Conservation (phyloP, 805 yeast species). For the Ogataea henricii region DNA sequence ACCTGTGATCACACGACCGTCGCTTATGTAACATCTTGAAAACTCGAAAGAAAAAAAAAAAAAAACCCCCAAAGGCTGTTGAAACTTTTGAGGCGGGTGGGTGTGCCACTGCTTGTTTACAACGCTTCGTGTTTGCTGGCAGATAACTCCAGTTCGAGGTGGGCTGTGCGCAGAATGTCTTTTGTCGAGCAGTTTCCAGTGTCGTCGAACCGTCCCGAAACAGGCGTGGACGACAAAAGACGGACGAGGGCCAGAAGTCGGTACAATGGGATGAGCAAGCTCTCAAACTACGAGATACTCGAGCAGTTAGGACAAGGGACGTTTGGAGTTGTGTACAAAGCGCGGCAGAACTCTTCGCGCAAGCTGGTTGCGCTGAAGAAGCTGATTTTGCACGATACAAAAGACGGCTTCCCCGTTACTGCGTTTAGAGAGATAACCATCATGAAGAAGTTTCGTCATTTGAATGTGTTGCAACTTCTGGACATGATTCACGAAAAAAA, state of each 20-base stretch:
- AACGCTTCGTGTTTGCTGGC: no score
- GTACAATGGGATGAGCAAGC: slow-evolving; percentile 32
- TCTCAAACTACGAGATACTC: slow-evolving; percentile 35
- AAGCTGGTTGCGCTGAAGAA: slow-evolving; percentile 84
- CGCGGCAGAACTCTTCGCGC: slow-evolving; percentile 53
- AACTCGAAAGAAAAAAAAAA: not conserved
- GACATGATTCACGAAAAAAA: slow-evolving; percentile 71
- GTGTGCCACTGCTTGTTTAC: no score
- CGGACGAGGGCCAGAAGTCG: slow-evolving; percentile 9
- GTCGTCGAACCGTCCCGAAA: not conserved
- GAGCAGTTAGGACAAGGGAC: slow-evolving; percentile 79
- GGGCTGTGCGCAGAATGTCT: not conserved
- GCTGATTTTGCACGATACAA: slow-evolving; percentile 73
- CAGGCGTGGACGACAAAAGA: slow-evolving; percentile 5
- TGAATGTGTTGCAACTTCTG: slow-evolving; percentile 71
- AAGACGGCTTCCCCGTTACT: slow-evolving; percentile 88
- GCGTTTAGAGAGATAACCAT: slow-evolving; percentile 91
- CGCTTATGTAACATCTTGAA: not conserved
- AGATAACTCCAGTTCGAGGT: no score
- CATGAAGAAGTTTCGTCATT: slow-evolving; percentile 66
- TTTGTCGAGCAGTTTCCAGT: not conserved
- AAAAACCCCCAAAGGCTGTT: no score
- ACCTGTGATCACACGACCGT: no score
- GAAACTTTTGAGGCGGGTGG: not conserved
- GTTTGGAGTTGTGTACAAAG: slow-evolving; percentile 87